Base-by-base conservation (phyloP, 23 red algal genomes). In the Agarophyton chilense region DNA sequence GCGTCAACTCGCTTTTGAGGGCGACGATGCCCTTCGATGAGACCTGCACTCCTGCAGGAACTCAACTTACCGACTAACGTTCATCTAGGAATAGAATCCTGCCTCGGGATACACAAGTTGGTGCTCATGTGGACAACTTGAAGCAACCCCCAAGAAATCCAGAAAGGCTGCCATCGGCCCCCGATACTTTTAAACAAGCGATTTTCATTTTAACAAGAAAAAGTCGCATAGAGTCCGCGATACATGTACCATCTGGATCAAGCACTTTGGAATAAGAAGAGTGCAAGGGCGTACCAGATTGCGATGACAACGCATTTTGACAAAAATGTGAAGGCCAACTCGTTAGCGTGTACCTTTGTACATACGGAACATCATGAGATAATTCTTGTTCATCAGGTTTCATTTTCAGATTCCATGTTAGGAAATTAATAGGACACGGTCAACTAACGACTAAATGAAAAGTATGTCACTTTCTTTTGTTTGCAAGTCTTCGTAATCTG, bases 401-500 rank as follows among this genome's bases (percentile, higher is more conserved):
- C 55, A 58, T 28, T 28, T 28, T 58, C 22, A 25, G 22, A 25
- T 58, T 58, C 55, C 55, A 58, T 28, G 55, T 58, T 58, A 58
- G 5, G 55, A 58, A 28, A 17, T 58, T 26, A n/a, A n/a, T n/a
- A n/a, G n/a, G n/a, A n/a, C n/a, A n/a, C n/a, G n/a, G n/a, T n/a
- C n/a, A n/a, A n/a, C n/a, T 62, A 62, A 25, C 56, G 24, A 10
- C 24, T 24, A 24, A 32, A 4, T 31, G 8, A 33, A 14, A 36
- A 47, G 1, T 18, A 40, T 46, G 41, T 74, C 36, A 74, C 36
- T 74, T 45, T n/a, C 24, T 74, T 18, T 29, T 74, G 41, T 74
- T 74, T 74, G 68, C 68, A 74, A 74, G 68, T 74, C 26, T 46
- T 74, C 73, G 31, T 33, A 90, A 61, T 46, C 54, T 46, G 17